Percentiles rank a stretch among this genome's conserved stretches.
Conservation (phyloP, 768 basidiomycete genomes). For the Chalciporus pseudorubinellus region DNA sequence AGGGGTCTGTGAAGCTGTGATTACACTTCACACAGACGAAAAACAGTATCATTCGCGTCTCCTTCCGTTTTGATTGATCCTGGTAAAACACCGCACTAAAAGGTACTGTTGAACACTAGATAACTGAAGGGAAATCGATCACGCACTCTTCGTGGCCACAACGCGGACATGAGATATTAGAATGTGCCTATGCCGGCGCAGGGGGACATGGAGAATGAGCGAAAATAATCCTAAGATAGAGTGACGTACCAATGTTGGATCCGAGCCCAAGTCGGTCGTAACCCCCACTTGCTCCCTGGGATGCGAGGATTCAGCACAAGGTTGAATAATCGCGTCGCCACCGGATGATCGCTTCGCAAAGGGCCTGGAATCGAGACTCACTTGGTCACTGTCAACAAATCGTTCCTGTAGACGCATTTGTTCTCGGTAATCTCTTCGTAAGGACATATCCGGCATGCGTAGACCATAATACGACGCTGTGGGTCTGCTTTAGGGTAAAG, state of each 20-base stretch:
- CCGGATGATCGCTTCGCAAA: conserved; percentile 5
- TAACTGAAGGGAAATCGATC: not conserved
- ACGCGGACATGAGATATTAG: conserved; percentile 76
- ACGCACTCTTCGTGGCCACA: conserved; percentile 83
- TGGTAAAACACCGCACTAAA: conserved; percentile 91
- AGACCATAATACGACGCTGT: conserved; percentile 80
- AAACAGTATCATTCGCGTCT: conserved; percentile 92
- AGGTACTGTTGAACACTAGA: conserved; percentile 5
- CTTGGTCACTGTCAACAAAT: conserved; percentile 92
- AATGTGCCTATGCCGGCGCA: conserved; percentile 66
- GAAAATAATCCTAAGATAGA: not conserved
- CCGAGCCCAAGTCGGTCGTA: conserved; percentile 81
- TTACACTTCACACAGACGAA: conserved; percentile 86
- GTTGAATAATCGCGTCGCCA: conserved; percentile 9
- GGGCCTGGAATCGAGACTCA: conserved; percentile 34
- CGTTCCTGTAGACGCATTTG: conserved; percentile 90
- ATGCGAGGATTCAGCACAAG: conserved; percentile 1
- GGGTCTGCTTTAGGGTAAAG: conserved; percentile 92
- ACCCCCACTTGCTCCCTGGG: conserved; percentile 90
- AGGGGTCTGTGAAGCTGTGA: conserved; percentile 71
- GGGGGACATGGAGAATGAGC: not conserved
- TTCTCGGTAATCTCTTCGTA: conserved; percentile 86
- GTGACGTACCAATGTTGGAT: conserved; percentile 76
- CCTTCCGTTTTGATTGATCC: conserved; percentile 95
- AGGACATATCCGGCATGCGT: conserved; percentile 86